phyloP scores from a whole-genome alignment of 192 early-diverging fungal species.

The Podila clonocystis region DNA sequence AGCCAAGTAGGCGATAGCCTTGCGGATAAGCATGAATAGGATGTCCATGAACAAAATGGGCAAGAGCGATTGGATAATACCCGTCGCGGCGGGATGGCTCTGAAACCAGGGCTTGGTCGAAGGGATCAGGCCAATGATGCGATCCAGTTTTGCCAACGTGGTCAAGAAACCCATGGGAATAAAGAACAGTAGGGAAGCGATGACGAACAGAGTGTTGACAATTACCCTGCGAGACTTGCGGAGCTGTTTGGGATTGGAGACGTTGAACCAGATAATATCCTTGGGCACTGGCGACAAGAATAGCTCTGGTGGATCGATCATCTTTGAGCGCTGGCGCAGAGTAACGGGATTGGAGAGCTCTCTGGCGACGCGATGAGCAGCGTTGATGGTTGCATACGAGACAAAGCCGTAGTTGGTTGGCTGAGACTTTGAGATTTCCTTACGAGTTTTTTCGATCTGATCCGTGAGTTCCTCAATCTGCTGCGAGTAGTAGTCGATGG shows the following conservation, averaged over 20 bases:
- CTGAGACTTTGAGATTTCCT: constrained; percentile 56
- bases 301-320: constrained; percentile 47
- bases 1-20: constrained; percentile 68
- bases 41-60: constrained; percentile 73
- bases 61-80: constrained; percentile 71
- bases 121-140: constrained; percentile 66
- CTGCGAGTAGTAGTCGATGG: constrained; percentile 75
- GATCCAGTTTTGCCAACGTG: constrained; percentile 65
- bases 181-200: constrained; percentile 72
- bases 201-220: constrained; percentile 58
- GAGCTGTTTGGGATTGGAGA: constrained; percentile 60
- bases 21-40: constrained; percentile 73
- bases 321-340: constrained; percentile 17
- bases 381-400: constrained; percentile 66
- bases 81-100: constrained; percentile 58
- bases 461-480: constrained; percentile 66
- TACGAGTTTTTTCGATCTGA: constrained; percentile 62
- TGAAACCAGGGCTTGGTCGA: constrained; percentile 58
- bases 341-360: constrained; percentile 36
- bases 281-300: constrained; percentile 75
- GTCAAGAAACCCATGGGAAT: constrained; percentile 73
- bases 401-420: constrained; percentile 78
- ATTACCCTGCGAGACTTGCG: constrained; percentile 54
- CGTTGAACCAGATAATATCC: constrained; percentile 82
- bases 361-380: constrained; percentile 57